Base-by-base conservation (phyloP, 1,284 basidiomycete species). In the Apiotrichum gracile region DNA sequence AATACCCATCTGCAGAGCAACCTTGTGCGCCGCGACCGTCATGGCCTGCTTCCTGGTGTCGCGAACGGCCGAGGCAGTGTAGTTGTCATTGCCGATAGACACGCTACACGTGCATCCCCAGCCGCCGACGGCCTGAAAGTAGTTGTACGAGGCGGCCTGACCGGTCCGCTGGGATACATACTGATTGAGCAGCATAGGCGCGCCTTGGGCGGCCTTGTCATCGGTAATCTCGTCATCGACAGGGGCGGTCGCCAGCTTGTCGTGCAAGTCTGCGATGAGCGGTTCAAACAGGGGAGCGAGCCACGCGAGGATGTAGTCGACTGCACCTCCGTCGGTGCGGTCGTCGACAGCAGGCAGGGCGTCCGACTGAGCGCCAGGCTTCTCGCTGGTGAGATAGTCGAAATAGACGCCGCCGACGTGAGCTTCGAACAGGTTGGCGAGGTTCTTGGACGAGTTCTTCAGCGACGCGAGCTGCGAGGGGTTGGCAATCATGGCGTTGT, bases 331-430 rank as follows among this genome's bases (percentile, higher is more conserved):
- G 24, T 57, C 54, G 4, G 66, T 63, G 38, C 52, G 51, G 14
- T 41, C 24, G 17, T 21, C 34, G 24, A 25, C 26, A 3, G 51
- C 13, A 3, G 16, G 14, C 9, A 51, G 45, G 16, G 2, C 26
- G 0, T 35, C 37, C 22, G 3, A 17, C 24, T 6, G 25, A 25
- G 35, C 45, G 29, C 55, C 58, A 2, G 55, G 55, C 8, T 45
- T 12, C 1, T 41, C 42, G 19, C 49, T 50, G n/a, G 46, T 45
- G 31, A 66, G 55, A 40, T 58, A 66, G 24, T 64, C 65, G 29
- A 63, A 60, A 43, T 56, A 70, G 8, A 69, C 52, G 5, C 63
- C 68, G 5, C 67, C 69, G 39, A 70, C 54, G 55, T 69, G 68
- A 12, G 68, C 64, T 52, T 73, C 70, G 41, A 73, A 69, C 24